Conservation (phyloP, 2,329 filamentous ascomycete genomes). For the Berkeleyomyces rouxiae region DNA sequence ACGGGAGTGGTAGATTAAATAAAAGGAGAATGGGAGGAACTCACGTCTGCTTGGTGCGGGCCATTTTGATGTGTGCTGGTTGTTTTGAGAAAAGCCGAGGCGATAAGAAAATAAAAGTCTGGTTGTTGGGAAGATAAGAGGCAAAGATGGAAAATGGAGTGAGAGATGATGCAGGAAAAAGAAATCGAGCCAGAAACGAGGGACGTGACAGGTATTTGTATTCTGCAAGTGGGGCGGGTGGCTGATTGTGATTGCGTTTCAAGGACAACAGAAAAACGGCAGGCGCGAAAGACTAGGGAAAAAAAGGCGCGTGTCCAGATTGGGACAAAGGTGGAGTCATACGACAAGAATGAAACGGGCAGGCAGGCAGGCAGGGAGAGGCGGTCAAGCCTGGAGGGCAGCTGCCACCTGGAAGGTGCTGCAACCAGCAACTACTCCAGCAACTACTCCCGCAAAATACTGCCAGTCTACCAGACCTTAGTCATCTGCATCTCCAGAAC, state of each 20-base stretch:
- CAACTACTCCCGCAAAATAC: too few relatives aligned
- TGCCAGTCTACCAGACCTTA: too few relatives aligned
- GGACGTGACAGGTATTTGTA: conserved; percentile 19
- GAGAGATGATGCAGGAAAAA: conserved; percentile 27
- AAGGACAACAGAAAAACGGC: neutral
- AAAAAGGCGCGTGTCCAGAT: conserved; percentile 5
- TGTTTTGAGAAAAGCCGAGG: conserved; percentile 18
- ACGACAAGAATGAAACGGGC: neutral
- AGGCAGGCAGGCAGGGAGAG: neutral
- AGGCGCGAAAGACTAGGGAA: neutral
- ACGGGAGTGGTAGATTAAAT: conserved; percentile 18
- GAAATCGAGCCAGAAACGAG: conserved; percentile 8
- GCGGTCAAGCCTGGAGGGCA: too few relatives aligned
- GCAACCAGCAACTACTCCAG: neutral
- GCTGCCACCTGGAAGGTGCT: neutral
- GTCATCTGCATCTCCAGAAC: too few relatives aligned
- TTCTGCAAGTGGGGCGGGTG: conserved; percentile 14
- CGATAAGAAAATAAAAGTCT: conserved; percentile 19
- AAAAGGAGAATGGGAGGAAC: neutral
- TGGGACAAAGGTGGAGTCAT: neutral
- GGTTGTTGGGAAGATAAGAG: conserved; percentile 19
- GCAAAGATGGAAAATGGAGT: conserved; percentile 17
- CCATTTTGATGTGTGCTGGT: conserved; percentile 33
- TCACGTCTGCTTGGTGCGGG: conserved; percentile 46
- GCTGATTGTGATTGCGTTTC: conserved; percentile 15